phyloP scores from a whole-genome alignment of 768 basidiomycete species.

The Lactifluus piperatus region DNA sequence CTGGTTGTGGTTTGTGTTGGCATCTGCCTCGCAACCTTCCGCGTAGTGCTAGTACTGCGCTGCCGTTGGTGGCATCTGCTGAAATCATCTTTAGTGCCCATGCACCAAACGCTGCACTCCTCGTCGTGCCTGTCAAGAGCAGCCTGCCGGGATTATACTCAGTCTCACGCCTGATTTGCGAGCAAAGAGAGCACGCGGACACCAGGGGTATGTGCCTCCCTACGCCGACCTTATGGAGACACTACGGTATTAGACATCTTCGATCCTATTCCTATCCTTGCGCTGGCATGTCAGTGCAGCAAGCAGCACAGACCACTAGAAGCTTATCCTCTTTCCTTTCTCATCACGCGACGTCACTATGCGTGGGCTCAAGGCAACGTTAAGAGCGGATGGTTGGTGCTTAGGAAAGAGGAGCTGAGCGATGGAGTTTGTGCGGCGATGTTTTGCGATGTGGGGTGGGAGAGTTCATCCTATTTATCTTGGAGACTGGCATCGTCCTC shows the following conservation, averaged over 20 bases:
- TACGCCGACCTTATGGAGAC: slow-evolving; percentile 68
- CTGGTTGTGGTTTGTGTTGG: slow-evolving; percentile 58
- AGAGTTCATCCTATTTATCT: slow-evolving; percentile 43
- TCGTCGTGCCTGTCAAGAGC: slow-evolving; percentile 64
- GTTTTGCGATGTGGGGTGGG: slow-evolving; percentile 41
- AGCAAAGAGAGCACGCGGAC: slow-evolving; percentile 57
- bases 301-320: slow-evolving; percentile 52
- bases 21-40: slow-evolving; percentile 70
- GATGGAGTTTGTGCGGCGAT: slow-evolving; percentile 41
- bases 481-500: slow-evolving; percentile 55
- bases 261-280: slow-evolving; percentile 47
- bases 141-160: slow-evolving; percentile 66
- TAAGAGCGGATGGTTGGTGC: slow-evolving; percentile 40
- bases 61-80: slow-evolving; percentile 21
- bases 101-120: slow-evolving; percentile 78
- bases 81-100: too few relatives aligned
- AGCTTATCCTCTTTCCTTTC: slow-evolving; percentile 43
- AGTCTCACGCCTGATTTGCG: slow-evolving; percentile 75
- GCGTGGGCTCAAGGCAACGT: slow-evolving; percentile 35
- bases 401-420: slow-evolving; percentile 33
- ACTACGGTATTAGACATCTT: slow-evolving; percentile 65
- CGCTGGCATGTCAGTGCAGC: slow-evolving; percentile 64
- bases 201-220: slow-evolving; percentile 71
- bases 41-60: slow-evolving; percentile 53
- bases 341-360: slow-evolving; percentile 26